Conservation (phyloP, 768 basidiomycete genomes). For the Boletus barrowsii region DNA sequence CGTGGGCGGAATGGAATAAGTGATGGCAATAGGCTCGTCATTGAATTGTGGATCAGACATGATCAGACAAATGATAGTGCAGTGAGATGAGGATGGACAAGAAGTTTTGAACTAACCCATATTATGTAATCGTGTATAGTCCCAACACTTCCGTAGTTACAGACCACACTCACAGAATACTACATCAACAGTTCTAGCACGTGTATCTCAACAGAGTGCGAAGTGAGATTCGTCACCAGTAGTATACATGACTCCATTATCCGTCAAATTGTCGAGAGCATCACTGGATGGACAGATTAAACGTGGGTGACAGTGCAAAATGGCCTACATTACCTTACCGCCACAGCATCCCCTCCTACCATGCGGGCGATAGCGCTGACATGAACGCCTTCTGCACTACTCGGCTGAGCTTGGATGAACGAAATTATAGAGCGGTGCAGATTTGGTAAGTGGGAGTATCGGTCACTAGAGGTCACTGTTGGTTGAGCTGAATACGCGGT, state of each 20-base stretch:
- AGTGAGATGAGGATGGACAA: not conserved
- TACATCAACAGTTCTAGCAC: not conserved
- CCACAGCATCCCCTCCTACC: conserved; percentile 53
- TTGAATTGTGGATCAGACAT: conserved; percentile 9
- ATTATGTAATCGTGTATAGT: not conserved
- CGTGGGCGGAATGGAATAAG: conserved; percentile 2
- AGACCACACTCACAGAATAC: not conserved
- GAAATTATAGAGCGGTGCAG: conserved; percentile 63
- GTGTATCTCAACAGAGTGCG: conserved; percentile 35
- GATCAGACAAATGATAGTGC: not conserved
- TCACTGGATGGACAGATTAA: conserved; percentile 40
- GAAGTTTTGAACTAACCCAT: not conserved
- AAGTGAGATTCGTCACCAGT: conserved; percentile 84
- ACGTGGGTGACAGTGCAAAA: not conserved
- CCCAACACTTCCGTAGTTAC: not conserved
- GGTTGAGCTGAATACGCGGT: conserved; percentile 45
- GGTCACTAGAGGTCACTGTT: conserved; percentile 33
- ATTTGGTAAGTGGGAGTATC: conserved; percentile 54
- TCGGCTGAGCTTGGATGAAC: conserved; percentile 52
- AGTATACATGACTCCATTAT: conserved; percentile 75
- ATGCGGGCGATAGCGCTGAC: conserved; percentile 69
- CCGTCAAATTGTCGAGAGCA: conserved; percentile 74
- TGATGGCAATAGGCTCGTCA: conserved; percentile 3
- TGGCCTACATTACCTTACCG: conserved; percentile 52
- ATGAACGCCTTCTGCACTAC: conserved; percentile 64